A percentile compares a stretch with the other conserved stretches of the same genome.
Conservation (phyloP, 306 rosid species). For the Quercus robur region DNA sequence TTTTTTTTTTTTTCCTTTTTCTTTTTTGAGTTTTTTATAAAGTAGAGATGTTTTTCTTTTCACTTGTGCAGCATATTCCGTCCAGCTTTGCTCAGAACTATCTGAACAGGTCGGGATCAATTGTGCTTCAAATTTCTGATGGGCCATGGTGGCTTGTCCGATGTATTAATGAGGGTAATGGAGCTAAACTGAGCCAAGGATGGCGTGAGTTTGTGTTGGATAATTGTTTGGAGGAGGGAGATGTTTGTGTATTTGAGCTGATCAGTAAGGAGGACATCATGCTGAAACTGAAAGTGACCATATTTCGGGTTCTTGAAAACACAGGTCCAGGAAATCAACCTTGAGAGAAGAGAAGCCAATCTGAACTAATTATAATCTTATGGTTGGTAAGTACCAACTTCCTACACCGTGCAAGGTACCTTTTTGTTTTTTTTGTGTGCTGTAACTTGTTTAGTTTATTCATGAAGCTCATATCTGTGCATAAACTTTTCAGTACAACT, state of each 20-base stretch:
- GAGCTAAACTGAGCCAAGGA: background rate
- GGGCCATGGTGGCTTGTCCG: background rate
- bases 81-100: background rate
- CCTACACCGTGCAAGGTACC: no score
- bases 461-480: no score
- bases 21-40: background rate
- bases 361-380: background rate
- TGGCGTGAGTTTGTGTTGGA: background rate
- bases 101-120: background rate
- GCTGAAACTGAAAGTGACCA: constrained; percentile 5
- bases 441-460: no score
- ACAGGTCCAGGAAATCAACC: background rate
- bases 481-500: no score
- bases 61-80: constrained; percentile 1
- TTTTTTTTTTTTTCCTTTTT: no score
- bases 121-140: background rate
- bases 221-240: background rate
- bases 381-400: no score
- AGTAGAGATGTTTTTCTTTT: background rate
- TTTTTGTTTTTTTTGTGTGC: no score
- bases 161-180: background rate
- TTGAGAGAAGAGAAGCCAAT: background rate
- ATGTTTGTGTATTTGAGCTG: constrained; percentile 10
- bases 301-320: background rate
- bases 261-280: background rate